Percentiles rank a stretch among this genome's conserved stretches.
Conservation (phyloP, 176 grass and related monocot genomes). For the Phoenix roebelenii region DNA sequence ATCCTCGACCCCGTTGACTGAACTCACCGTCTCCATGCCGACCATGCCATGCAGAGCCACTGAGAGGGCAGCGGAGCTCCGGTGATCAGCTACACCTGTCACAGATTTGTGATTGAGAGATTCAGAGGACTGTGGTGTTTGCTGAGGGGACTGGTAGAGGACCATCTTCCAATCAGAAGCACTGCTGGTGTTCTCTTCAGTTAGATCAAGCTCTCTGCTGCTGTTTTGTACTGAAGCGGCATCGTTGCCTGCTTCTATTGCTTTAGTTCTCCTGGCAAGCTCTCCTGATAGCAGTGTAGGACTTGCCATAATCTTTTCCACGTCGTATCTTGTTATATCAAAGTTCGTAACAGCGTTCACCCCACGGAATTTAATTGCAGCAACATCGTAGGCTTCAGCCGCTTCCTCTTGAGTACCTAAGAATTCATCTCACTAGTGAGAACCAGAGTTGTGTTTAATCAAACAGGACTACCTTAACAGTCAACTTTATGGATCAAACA, state of each 20-base stretch:
- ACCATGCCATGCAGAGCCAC: constrained; percentile 20
- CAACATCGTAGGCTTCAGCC: constrained; percentile 88
- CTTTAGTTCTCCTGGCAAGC: constrained; percentile 51
- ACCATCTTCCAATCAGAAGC: constrained; percentile 50
- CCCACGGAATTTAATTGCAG: constrained; percentile 98
- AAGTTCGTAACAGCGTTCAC: constrained; percentile 90
- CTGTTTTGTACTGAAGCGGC: background rate
- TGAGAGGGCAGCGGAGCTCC: background rate
- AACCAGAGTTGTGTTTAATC: background rate
- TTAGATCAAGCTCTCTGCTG: constrained; percentile 11
- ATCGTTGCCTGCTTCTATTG: constrained; percentile 7
- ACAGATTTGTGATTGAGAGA: constrained; percentile 6
- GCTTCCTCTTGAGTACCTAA: constrained; percentile 86
- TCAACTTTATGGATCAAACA: background rate
- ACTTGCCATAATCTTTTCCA: constrained; percentile 71
- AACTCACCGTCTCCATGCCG: constrained; percentile 15
- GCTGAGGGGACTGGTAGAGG: constrained; percentile 33
- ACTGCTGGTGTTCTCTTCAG: constrained; percentile 1
- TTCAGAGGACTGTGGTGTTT: constrained; percentile 20
- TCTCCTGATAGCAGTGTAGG: constrained; percentile 56
- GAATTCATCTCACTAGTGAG: constrained; percentile 4
- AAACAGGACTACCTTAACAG: background rate
- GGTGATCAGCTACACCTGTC: constrained; percentile 15
- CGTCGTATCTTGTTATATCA: constrained; percentile 71
- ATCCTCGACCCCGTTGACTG: constrained; percentile 8